Conservation (phyloP, 352 stramenopile genomes). For the Pythium oligandrum region DNA sequence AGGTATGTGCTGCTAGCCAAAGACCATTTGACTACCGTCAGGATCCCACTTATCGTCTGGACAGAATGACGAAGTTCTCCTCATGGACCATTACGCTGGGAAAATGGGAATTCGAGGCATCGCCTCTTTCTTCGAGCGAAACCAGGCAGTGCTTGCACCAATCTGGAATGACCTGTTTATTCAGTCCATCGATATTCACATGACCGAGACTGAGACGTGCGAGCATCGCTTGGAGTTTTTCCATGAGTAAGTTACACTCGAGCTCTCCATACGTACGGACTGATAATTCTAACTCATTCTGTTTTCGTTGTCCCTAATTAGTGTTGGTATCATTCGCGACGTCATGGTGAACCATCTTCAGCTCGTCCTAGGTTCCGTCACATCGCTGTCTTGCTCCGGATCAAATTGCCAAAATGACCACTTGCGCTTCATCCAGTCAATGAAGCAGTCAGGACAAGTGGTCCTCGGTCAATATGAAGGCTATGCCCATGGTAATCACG, state of each 20-base stretch:
- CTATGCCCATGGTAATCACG: conserved; percentile 3
- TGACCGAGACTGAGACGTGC: conserved; percentile 67
- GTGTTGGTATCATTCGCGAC: conserved; percentile 64
- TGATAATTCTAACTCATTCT: too few species aligned
- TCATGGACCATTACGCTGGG: conserved; percentile 87
- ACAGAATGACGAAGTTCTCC: conserved; percentile 63
- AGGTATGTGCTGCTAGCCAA: conserved; percentile 12
- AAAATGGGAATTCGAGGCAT: conserved; percentile 64
- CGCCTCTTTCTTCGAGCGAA: conserved; percentile 41
- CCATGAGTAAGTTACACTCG: conserved; percentile 29
- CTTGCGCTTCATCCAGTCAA: conserved; percentile 6
- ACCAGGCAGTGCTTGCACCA: conserved; percentile 25
- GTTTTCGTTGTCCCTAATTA: neutral
- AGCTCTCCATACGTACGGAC: too few species aligned
- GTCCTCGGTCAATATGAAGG: conserved; percentile 16
- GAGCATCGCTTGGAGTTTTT: conserved; percentile 63
- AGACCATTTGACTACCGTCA: too few species aligned
- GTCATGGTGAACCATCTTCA: conserved; percentile 84
- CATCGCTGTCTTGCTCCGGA: conserved; percentile 1
- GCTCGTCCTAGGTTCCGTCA: conserved; percentile 37
- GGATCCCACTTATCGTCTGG: too few species aligned
- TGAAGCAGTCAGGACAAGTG: neutral
- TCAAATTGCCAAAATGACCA: neutral
- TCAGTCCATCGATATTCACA: conserved; percentile 33
- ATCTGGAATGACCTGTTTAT: conserved; percentile 31